Base-by-base conservation (phyloP, 2,329 filamentous ascomycete genomes). In the Cercospora citrullina region DNA sequence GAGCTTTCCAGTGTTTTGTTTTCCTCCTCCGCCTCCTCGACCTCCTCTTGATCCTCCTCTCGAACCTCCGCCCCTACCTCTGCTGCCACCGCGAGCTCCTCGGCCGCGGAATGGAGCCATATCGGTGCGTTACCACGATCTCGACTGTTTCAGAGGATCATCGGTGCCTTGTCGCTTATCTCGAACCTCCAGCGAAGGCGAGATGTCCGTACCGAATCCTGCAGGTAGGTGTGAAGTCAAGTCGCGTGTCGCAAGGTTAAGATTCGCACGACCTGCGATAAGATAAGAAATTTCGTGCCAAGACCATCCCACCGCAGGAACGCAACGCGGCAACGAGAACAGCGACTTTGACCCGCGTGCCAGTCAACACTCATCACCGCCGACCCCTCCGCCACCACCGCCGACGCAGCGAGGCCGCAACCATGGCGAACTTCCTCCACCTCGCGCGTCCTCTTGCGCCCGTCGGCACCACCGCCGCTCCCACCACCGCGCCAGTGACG, bases 361-460 rank as follows among this genome's bases (percentile, higher is more conserved):
- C 62, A 42, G 51, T 21, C 62, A 59, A 64, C 51, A 42, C 26
- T 18, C 48, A 21, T 26, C 53, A 58, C 62, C 62, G 39, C 55
- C 63, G 42, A 57, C 23, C 57, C 61, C 62, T 60, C 48, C 45
- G 36, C 33, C 67, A 30, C 26, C 51, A 48, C 45, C 67, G 28
- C 62, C 31, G 62, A 39, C 48, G n/a, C 61, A 64, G 48, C 61
- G 45, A 61, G 42, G 31, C 60, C 55, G 71, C 73, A 65, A 76
- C 68, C 65, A 77, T 77, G 76, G 75, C 72, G 92, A 91, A 94
- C 81, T 98, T 97, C 85, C 89, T 98, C 78, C 95, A 99, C 82
- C 90, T 99, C 74, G 90, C 94, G 79, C 90, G 95, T 81, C 95
- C 95, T 77, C 86, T 98, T 72, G 93, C 93, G 80, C 93, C 93